These are phyloP conservation scores for Coprinopsis sp. DNA, from an alignment of 768 basidiomycete genomes.

Conservation along the genomic window DNA sequence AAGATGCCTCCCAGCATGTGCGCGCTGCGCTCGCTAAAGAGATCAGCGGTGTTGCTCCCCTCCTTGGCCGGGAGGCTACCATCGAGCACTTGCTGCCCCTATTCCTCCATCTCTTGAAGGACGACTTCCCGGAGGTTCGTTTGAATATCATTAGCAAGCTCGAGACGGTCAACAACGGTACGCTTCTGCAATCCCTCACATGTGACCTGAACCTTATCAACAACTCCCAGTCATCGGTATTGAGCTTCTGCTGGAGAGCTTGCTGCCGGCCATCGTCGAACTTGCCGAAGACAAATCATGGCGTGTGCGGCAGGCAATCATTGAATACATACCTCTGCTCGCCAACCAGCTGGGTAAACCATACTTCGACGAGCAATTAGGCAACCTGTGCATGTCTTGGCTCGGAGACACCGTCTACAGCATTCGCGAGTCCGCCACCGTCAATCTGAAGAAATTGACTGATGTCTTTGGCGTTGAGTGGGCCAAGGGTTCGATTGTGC, in stretches of 20 bases:
- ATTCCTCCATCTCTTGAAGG: conserved; percentile 94
- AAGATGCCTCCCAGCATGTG: conserved; percentile 95
- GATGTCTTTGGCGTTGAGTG: conserved; percentile 99
- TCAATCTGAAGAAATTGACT: conserved; percentile 94
- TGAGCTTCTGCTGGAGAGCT: conserved; percentile 87
- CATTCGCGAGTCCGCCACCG: conserved; percentile 96
- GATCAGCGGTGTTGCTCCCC: conserved; percentile 92
- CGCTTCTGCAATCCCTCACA: conserved; percentile 20
- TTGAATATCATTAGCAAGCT: conserved; percentile 98
- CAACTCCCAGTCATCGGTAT: conserved; percentile 99
- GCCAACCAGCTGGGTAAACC: conserved; percentile 95
- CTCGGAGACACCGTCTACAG: conserved; percentile 97
- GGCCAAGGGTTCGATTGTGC: conserved; percentile 90
- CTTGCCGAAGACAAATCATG: conserved; percentile 99
- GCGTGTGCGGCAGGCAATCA: conserved; percentile 99
- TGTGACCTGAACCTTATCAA: too few relatives aligned
- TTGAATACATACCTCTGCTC: conserved; percentile 98
- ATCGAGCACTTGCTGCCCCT: conserved; percentile 95
- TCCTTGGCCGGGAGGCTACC: conserved; percentile 89
- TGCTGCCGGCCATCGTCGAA: conserved; percentile 96
- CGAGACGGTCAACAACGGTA: conserved; percentile 90
- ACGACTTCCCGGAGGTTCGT: conserved; percentile 97
- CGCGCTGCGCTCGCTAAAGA: conserved; percentile 94
- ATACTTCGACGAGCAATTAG: conserved; percentile 97
- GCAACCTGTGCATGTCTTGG: conserved; percentile 98